These are phyloP conservation scores for Hansenula sp. DNA, from an alignment of 1,139 yeast genomes.

Conservation along the genomic window DNA sequence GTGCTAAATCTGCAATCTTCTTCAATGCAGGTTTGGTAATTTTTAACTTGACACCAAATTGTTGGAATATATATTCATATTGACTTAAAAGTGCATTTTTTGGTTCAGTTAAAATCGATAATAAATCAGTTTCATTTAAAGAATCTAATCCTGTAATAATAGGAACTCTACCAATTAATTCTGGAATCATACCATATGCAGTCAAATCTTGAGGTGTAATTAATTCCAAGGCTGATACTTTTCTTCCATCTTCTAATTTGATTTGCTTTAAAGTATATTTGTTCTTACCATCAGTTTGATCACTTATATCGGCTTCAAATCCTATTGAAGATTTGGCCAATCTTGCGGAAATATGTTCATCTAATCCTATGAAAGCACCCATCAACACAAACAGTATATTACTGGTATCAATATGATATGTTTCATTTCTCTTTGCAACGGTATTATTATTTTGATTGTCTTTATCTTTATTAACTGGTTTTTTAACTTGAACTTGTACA, in stretches of 20 bases:
- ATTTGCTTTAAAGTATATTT: conserved; percentile 26
- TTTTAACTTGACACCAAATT: conserved; percentile 42
- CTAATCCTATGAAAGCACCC: conserved; percentile 56
- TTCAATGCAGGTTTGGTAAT: conserved; percentile 40
- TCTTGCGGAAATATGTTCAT: conserved; percentile 37
- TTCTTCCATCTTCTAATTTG: conserved; percentile 29
- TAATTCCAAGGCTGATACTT: conserved; percentile 35
- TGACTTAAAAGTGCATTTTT: conserved; percentile 45
- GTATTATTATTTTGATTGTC: conserved; percentile 29
- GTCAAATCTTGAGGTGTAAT: conserved; percentile 44
- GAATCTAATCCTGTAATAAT: conserved; percentile 42
- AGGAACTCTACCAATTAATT: conserved; percentile 50
- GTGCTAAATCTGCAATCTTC: conserved; percentile 40
- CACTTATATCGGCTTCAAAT: conserved; percentile 17
- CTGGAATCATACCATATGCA: conserved; percentile 48
- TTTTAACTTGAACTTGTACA: conserved; percentile 39
- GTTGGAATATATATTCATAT: conserved; percentile 43
- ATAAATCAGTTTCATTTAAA: conserved; percentile 36
- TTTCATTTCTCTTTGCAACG: conserved; percentile 31
- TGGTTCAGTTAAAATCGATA: conserved; percentile 45
- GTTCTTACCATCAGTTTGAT: conserved; percentile 7
- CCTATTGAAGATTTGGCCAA: conserved; percentile 21
- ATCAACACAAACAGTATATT: conserved; percentile 46
- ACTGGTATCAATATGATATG: conserved; percentile 43
- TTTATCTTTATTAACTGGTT: conserved; percentile 30